Conservation (phyloP, 352 stramenopile species). For the Phytophthora pini region DNA sequence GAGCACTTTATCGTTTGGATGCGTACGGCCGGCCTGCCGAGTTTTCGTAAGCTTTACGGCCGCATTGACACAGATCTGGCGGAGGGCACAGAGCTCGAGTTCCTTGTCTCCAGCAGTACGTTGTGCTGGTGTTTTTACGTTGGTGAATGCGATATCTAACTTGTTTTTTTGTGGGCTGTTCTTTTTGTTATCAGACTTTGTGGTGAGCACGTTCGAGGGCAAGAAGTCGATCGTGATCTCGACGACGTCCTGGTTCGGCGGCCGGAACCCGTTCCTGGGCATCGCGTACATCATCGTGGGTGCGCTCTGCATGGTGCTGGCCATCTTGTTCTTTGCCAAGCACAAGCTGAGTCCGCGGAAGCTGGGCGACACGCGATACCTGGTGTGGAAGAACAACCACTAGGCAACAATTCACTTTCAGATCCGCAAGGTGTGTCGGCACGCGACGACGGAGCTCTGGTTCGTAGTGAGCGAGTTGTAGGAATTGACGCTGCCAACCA, state of each 20-base stretch:
- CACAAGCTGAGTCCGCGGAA: slow-evolving; percentile 95
- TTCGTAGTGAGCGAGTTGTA: slow-evolving; percentile 26
- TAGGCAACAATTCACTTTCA: slow-evolving; percentile 41
- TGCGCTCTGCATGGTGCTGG: slow-evolving; percentile 93
- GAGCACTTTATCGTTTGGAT: slow-evolving; percentile 99
- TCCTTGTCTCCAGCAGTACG: slow-evolving; percentile 92
- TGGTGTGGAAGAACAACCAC: slow-evolving; percentile 97
- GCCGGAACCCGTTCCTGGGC: slow-evolving; percentile 96
- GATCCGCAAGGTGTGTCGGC: slow-evolving; percentile 21
- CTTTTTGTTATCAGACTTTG: slow-evolving; percentile 86
- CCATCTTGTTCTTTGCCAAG: slow-evolving; percentile 96
- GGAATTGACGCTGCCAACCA: slow-evolving; percentile 24
- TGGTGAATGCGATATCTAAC: slow-evolving; percentile 3
- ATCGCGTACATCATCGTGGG: slow-evolving; percentile 97
- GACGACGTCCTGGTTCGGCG: slow-evolving; percentile 96
- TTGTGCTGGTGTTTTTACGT: slow-evolving; percentile 18
- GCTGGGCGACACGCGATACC: slow-evolving; percentile 94
- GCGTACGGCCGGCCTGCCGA: slow-evolving; percentile 96
- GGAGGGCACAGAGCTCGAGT: slow-evolving; percentile 90
- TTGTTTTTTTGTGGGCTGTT: background rate
- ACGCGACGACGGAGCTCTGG: slow-evolving; percentile 12
- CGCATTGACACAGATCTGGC: slow-evolving; percentile 95
- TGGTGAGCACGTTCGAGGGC: slow-evolving; percentile 95
- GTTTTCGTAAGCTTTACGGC: slow-evolving; percentile 99
- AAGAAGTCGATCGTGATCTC: slow-evolving; percentile 97